Evolutionary conservation across 2,329 filamentous ascomycete species (phyloP), one percentile per base, ranked within the genome.

Genomic region (Hypoxylon sp.): DNA sequence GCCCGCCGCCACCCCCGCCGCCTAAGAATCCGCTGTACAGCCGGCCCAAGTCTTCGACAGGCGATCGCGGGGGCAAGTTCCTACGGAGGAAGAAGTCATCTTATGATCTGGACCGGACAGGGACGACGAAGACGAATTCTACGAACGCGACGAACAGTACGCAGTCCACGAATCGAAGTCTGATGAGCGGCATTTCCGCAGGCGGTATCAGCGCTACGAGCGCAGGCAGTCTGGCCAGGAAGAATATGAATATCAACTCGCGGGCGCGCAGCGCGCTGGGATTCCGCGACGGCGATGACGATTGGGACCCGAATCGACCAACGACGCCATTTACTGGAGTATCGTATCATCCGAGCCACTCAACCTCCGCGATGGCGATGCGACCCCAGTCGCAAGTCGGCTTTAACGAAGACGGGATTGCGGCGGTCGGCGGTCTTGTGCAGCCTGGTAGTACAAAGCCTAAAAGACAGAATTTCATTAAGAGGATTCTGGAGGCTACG

Each of bases 181-280:
- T 99, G 31, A 97, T 97, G 93, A 97, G 93, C 69, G 94, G 93
- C 2, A 81, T 84, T 42, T 97, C 94, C 43, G 94, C 94, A 0
- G 87, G 92, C 40, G 93, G 83, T 8, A 91, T 97, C 71, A 97
- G 93, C 69, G 90, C 91, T 40, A 97, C 94, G 11, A 97, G 94
- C 72, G 94, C 94, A 11, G 94, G 92, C 44, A 97, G 93, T 72
- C 84, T 95, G 59, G 92, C 91, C 20, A 84, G 92, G 55, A 89
- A 89, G 65, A n/a, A n/a, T n/a, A n/a, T n/a, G n/a, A n/a, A n/a
- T n/a, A n/a, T n/a, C n/a, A 88, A 87, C 65, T 71, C 60, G 67
- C 71, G 86, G 55, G 79, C 87, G 11, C 82, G 84, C 57, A 90
- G 87, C 65, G 83, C 84, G 2, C 71, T 89, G 59, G 86, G 83